Conservation (phyloP, 441 rosid species). For the Syzygium syzygioides region DNA sequence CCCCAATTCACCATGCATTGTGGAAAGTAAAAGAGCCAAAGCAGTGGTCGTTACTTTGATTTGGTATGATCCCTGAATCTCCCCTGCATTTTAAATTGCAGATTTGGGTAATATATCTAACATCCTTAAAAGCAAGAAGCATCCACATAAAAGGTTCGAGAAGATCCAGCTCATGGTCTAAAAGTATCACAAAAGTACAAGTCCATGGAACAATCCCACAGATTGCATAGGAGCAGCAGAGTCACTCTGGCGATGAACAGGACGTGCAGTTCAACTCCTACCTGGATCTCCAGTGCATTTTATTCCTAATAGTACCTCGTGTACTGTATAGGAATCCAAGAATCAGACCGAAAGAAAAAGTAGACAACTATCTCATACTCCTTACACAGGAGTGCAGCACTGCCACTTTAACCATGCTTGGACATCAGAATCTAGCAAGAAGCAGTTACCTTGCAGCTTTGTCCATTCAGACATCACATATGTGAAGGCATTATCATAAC, state of each 20-base stretch:
- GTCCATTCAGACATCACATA: constrained; percentile 96
- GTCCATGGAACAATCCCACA: neutral
- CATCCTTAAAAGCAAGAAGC: neutral
- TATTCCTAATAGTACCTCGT: neutral
- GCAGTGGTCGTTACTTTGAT: constrained; percentile 87
- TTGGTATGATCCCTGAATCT: constrained; percentile 88
- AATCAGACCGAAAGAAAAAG: neutral
- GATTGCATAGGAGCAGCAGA: neutral
- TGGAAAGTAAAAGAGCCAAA: constrained; percentile 66
- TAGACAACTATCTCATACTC: neutral
- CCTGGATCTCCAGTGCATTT: neutral
- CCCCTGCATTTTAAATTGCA: constrained; percentile 38
- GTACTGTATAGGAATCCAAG: neutral
- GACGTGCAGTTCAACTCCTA: neutral
- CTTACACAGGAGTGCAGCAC: neutral
- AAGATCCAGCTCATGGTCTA: neutral
- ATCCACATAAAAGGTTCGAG: neutral
- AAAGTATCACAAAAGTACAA: neutral
- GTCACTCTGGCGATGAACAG: neutral
- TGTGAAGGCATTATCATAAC: constrained; percentile 57
- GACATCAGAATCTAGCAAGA: neutral
- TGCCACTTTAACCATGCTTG: neutral
- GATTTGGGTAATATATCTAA: neutral
- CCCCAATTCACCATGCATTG: constrained; percentile 64
- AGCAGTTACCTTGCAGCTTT: constrained; percentile 70